Conservation (phyloP, 2,329 filamentous ascomycete genomes). For the Trichoderma gracile region DNA sequence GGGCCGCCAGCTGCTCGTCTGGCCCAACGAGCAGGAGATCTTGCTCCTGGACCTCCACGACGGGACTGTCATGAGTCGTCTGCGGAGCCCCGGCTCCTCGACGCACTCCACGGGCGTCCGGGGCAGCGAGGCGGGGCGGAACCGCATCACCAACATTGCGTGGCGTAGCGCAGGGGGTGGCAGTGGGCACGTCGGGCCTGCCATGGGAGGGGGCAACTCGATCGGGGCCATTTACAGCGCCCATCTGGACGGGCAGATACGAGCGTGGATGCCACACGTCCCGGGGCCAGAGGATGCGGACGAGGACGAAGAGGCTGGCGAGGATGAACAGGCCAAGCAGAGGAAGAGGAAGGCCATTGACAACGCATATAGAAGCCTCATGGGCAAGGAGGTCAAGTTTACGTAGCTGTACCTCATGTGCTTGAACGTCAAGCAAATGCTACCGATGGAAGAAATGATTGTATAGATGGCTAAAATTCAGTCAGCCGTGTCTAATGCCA, state of each 20-base stretch:
- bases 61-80: constrained; percentile 68
- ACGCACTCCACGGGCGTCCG: constrained; percentile 44
- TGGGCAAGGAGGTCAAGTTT: constrained; percentile 70
- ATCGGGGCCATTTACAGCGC: constrained; percentile 70
- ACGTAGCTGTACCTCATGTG: constrained; percentile 30
- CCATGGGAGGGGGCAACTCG: constrained; percentile 58
- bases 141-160: constrained; percentile 70
- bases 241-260: constrained; percentile 81
- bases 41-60: constrained; percentile 77
- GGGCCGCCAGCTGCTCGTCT: constrained; percentile 67
- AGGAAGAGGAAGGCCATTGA: constrained; percentile 77
- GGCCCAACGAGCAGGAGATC: constrained; percentile 79
- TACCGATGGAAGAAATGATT: not conserved
- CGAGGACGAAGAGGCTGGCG: constrained; percentile 46
- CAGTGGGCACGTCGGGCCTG: constrained; percentile 55
- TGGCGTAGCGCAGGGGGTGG: constrained; percentile 69
- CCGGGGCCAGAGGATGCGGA: constrained; percentile 53
- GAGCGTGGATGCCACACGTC: constrained; percentile 69
- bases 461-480: not conserved
- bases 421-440: not conserved
- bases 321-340: constrained; percentile 49
- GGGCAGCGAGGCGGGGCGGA: constrained; percentile 58
- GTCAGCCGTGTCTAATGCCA: not conserved
- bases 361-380: constrained; percentile 76
- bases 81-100: constrained; percentile 65